Evolutionary conservation across 2,329 filamentous ascomycete species (phyloP), one percentile per base, ranked within the genome.

Genomic region (Incumbomyces delicatus): DNA sequence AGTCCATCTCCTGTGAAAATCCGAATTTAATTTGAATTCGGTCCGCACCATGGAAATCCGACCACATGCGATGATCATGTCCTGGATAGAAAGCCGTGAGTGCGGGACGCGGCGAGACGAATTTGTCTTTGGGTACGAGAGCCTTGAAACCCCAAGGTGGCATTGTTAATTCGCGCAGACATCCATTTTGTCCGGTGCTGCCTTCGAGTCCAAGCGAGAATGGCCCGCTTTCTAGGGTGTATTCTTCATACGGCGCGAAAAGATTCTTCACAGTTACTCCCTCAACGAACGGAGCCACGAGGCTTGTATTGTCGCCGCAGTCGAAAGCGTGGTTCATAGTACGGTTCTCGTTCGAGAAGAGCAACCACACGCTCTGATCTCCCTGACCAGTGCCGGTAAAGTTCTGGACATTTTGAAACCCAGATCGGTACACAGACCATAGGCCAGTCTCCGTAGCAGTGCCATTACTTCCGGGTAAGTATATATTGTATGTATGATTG

Each of bases 1-100:
- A 78, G 53, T 73, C 63, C 75, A 78, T 76, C 42, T 66, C 58
- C 16, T 62, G 59, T 6, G 73, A 75, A 56, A 75, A 78, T 16
- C 71, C 66, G 13, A 78, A 46, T 41, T 71, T 65, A 31, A 77
- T 63, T 6, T 63, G 54, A 10, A 74, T 45, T 2, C 54, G 61
- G 31, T 67, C 64, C 35, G 57, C 52, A 29, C 60, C 51, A 7
- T 45, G 34, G 8, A 60, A 61, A 33, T 58, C 62, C 0, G 73
- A 74, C 30, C 66, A 44, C 5, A 77, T 56, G 2, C 73, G 66
- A 1, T 57, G 53, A 52, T 79, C 76, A 51, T 79, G 75, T 4
- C 73, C 72, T 2, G 75, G 75, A 3, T 63, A 51, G 50, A 77
- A 71, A 22, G 63, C 64, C 11, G 74, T 78, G 51, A 77, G 66